Evolutionary conservation across 352 stramenopile genomes (phyloP).

Genomic region (Elongisporangium senticosum): DNA sequence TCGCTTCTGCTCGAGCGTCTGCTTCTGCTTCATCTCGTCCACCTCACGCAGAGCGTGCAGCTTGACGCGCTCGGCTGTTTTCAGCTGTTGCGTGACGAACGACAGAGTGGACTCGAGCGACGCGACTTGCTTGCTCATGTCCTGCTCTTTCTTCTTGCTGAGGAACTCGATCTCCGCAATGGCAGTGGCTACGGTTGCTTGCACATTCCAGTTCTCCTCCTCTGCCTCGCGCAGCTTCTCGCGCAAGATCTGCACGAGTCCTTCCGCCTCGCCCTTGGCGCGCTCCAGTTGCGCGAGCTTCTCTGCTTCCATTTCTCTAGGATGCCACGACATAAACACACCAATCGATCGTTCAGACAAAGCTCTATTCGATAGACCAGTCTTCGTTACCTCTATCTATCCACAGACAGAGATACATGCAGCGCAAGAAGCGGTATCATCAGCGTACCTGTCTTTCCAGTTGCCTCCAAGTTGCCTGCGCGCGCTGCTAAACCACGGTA

Average conservation of each 20-base stretch:
- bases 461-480: background rate
- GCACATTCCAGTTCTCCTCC: constrained; percentile 67
- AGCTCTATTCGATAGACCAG: background rate
- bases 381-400: background rate
- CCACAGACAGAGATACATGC: background rate
- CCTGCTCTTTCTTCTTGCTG: constrained; percentile 31
- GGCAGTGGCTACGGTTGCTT: constrained; percentile 37
- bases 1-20: constrained; percentile 53
- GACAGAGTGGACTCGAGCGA: constrained; percentile 50
- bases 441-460: background rate
- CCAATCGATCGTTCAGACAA: background rate
- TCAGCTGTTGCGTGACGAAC: constrained; percentile 44
- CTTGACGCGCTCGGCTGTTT: constrained; percentile 58
- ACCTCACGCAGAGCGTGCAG: constrained; percentile 37
- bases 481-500: background rate
- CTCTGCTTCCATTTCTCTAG: background rate
- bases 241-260: constrained; percentile 49
- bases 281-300: constrained; percentile 32
- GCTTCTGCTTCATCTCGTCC: constrained; percentile 54
- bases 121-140: constrained; percentile 37
- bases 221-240: constrained; percentile 36
- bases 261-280: constrained; percentile 44
- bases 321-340: background rate
- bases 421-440: background rate
- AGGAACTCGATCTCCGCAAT: constrained; percentile 42